Conservation (phyloP, 139 green algal genomes). For the Coelastrella sp. region DNA sequence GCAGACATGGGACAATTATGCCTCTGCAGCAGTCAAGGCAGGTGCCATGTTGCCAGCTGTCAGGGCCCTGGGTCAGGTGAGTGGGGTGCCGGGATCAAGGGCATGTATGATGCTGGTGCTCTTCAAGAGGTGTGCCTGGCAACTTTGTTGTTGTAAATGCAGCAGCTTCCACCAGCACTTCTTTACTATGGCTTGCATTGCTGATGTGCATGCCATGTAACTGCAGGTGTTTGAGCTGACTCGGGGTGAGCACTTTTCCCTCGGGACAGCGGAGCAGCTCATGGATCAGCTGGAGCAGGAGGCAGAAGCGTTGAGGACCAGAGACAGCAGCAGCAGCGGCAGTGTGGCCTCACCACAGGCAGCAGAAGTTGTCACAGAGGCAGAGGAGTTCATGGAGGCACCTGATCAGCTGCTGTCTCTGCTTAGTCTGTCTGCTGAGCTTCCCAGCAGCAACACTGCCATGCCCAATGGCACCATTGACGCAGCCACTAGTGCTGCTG, state of each 20-base stretch:
- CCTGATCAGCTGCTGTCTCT: slow-evolving; percentile 48
- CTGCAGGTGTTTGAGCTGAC: slow-evolving; percentile 39
- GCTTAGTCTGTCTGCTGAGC: slow-evolving; percentile 35
- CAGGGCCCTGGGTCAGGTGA: slow-evolving; percentile 59
- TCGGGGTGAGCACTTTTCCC: background rate
- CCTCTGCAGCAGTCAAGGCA: slow-evolving; percentile 61
- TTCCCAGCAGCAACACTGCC: slow-evolving; percentile 4
- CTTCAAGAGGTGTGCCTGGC: no score
- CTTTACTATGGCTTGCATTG: background rate
- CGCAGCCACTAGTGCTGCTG: slow-evolving; percentile 20
- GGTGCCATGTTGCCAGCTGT: slow-evolving; percentile 51
- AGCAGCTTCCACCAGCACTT: background rate
- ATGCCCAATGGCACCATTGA: no score
- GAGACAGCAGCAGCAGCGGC: slow-evolving; percentile 8
- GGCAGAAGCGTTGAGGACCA: background rate
- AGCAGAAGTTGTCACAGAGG: background rate
- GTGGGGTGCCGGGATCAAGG: background rate
- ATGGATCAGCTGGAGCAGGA: slow-evolving; percentile 13
- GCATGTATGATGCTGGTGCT: no score
- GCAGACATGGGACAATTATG: slow-evolving; percentile 95
- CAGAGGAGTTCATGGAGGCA: slow-evolving; percentile 40
- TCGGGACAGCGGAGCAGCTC: slow-evolving; percentile 24
- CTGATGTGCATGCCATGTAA: background rate
- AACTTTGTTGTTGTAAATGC: no score
- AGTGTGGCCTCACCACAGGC: background rate